Conservation (phyloP, 768 basidiomycete species). For the Mycena kentingensis region DNA sequence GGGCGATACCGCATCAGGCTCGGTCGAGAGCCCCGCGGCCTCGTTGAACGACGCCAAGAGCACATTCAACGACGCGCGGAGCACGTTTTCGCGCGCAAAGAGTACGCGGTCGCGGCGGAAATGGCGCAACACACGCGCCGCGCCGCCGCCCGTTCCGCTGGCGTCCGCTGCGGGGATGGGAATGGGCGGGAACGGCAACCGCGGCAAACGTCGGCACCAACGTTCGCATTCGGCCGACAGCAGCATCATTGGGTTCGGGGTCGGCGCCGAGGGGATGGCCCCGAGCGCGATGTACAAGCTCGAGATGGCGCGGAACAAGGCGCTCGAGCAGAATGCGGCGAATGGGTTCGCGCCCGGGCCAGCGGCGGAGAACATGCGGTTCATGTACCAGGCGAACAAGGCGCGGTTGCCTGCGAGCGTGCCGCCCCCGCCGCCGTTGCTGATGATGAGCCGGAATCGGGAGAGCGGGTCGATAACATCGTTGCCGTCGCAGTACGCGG, state of each 20-base stretch:
- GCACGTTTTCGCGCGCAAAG: conserved; percentile 21
- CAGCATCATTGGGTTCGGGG: conserved; percentile 14
- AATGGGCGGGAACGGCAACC: neutral
- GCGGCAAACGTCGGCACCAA: neutral
- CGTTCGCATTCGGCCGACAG: conserved; percentile 19
- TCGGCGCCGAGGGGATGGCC: conserved; percentile 13
- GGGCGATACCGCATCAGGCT: conserved; percentile 2
- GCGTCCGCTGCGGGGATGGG: conserved; percentile 15
- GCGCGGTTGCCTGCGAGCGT: conserved; percentile 18
- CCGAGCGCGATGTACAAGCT: conserved; percentile 21
- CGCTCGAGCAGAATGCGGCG: neutral
- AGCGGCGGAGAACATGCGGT: conserved; percentile 17
- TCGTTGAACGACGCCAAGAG: conserved; percentile 3
- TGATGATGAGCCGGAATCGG: neutral
- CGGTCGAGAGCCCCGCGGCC: conserved; percentile 10
- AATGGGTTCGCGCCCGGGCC: neutral
- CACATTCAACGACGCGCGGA: conserved; percentile 16
- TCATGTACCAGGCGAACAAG: conserved; percentile 13
- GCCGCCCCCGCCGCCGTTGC: conserved; percentile 12
- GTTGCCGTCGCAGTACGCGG: neutral
- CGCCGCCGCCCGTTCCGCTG: conserved; percentile 21
- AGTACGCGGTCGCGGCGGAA: conserved; percentile 2
- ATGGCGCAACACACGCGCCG: conserved; percentile 15
- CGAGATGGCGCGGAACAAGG: conserved; percentile 14
- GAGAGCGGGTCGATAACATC: conserved; percentile 4